Base-by-base conservation (phyloP, 164 flowering plant species). In the Buxus sempervirens region DNA sequence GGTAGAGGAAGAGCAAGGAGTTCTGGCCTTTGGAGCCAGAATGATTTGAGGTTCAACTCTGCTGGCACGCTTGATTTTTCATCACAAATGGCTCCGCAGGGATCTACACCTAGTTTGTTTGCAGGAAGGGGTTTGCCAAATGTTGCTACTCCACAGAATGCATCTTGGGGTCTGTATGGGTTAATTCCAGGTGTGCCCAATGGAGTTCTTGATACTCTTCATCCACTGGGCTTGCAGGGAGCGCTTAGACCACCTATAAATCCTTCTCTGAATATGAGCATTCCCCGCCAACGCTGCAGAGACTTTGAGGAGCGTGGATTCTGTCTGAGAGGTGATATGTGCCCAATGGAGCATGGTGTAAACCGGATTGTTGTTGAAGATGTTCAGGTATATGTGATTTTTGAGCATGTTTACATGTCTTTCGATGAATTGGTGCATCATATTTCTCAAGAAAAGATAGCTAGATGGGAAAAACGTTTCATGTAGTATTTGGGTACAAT, bases 241-340 rank as follows among this genome's bases (percentile, higher is more conserved):
- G 24, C 86, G 22, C 82, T 84, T 19, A 73, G 86, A 69, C 85
- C 90, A 45, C 77, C 91, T 26, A 70, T 88, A 13, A 85, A 69
- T 84, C 80, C 87, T 68, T 65, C 87, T 25, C 60, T 84, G 70
- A 82, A 68, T 73, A 77, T 86, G 27, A 88, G 86, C 66, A 78
- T 91, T 64, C 85, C 89, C 51, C 87, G 83, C 45, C 90, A 88
- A 64, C 83, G 86, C 27, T 95, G 99, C 81, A 86, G 93, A 73
- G 99, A 95, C 66, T 95, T 92, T 72, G 99, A 95, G 83, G 97
- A 95, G 75, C 97, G 87, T 76, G 99, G 99, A 60, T 95, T 90
- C 84, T 95, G 99, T 80, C 77, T 95, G 18, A 84, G 96, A 75
- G 99, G 99, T 57, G 99, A 95, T 76, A 87, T 90, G 86, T 95